phyloP scores from a whole-genome alignment of 257 asterid species.

The Capsicum baccatum region DNA sequence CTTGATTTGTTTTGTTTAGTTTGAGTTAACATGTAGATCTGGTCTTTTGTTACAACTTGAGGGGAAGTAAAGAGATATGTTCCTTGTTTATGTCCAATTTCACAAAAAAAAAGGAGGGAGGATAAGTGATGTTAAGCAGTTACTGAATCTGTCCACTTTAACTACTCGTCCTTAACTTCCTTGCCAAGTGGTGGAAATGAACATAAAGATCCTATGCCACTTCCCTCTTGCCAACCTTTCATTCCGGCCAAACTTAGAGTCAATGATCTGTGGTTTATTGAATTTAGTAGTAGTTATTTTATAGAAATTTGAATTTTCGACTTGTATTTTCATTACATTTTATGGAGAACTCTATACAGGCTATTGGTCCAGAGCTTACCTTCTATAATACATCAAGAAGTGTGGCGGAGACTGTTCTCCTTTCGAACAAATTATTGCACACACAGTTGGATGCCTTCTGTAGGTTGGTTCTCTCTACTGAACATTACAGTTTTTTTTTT shows the following conservation, averaged over 20 bases:
- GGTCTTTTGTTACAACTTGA: background rate
- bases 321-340: constrained; percentile 30
- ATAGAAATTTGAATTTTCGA: constrained; percentile 28
- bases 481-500: background rate
- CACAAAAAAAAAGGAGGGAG: background rate
- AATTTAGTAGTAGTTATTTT: background rate
- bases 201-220: background rate
- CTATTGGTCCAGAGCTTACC: constrained; percentile 97
- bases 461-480: constrained; percentile 57
- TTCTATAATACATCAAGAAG: constrained; percentile 77
- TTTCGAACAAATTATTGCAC: constrained; percentile 89
- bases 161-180: constrained; percentile 19
- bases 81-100: constrained; percentile 17
- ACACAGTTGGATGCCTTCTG: constrained; percentile 88
- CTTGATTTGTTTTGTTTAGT: background rate
- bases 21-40: constrained; percentile 8
- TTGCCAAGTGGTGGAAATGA: constrained; percentile 22
- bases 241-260: background rate
- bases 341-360: constrained; percentile 55
- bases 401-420: constrained; percentile 54
- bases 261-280: constrained; percentile 20
- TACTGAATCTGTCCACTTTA: background rate
- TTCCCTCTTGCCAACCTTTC: background rate
- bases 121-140: background rate
- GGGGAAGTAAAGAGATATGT: constrained; percentile 14